phyloP scores from a whole-genome alignment of 805 yeast genomes.

The Millerozyma miso region DNA sequence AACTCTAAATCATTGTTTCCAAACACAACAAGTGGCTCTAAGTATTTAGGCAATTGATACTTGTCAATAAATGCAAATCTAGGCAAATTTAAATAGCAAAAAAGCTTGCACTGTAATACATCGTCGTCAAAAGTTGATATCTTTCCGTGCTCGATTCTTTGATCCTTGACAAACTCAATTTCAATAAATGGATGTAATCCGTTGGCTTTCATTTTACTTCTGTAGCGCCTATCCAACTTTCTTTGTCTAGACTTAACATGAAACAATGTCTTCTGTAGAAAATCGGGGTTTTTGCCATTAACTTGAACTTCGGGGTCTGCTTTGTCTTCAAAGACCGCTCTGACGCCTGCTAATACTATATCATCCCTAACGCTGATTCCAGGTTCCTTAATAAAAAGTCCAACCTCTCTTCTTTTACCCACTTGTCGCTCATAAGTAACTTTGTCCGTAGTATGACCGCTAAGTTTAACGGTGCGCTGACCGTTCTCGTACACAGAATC shows the following conservation, averaged over 20 bases:
- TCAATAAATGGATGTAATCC: slow-evolving; percentile 37
- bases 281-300: slow-evolving; percentile 10
- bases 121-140: slow-evolving; percentile 17
- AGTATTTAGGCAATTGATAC: slow-evolving; percentile 28
- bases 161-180: slow-evolving; percentile 9
- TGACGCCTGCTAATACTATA: slow-evolving; percentile 30
- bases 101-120: slow-evolving; percentile 26
- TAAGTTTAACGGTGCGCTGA: neutral
- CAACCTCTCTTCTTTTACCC: slow-evolving; percentile 24
- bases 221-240: neutral
- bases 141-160: slow-evolving; percentile 1
- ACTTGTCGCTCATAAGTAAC: neutral
- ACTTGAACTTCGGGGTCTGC: neutral
- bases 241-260: slow-evolving; percentile 41
- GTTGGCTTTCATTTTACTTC: slow-evolving; percentile 13
- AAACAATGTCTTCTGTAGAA: slow-evolving; percentile 33
- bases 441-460: neutral
- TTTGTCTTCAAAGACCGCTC: slow-evolving; percentile 21
- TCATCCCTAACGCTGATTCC: slow-evolving; percentile 29
- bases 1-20: slow-evolving; percentile 37
- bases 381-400: slow-evolving; percentile 29
- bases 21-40: slow-evolving; percentile 19
- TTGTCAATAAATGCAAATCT: slow-evolving; percentile 34
- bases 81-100: slow-evolving; percentile 27
- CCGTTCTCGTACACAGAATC: slow-evolving; percentile 9